Evolutionary conservation across 208 protist species (phyloP).

Genomic region (Blechomonas ayalai): DNA sequence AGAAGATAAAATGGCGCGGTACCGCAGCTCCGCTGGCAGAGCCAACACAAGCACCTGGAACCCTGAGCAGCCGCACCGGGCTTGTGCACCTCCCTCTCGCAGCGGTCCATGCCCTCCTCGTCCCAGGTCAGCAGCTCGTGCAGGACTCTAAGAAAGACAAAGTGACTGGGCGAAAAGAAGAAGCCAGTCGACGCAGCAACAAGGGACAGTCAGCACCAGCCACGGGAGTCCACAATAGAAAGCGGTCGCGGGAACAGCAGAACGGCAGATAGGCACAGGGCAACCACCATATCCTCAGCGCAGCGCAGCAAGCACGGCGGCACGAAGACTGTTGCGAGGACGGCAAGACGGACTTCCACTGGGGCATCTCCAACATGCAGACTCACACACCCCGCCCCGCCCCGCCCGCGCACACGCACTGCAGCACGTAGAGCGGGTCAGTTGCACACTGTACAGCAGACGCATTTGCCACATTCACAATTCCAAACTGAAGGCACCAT

Average conservation of each 20-base stretch:
- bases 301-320: conserved; percentile 49
- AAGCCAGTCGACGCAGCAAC: conserved; percentile 44
- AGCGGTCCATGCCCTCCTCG: too few relatives aligned
- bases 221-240: conserved; percentile 48
- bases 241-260: conserved; percentile 59
- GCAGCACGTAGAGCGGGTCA: conserved; percentile 48
- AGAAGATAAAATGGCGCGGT: too few relatives aligned
- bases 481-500: conserved; percentile 40
- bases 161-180: conserved; percentile 38
- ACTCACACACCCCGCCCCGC: neutral
- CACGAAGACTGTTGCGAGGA: conserved; percentile 55
- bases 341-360: conserved; percentile 35
- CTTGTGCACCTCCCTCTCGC: too few relatives aligned
- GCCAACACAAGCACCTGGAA: too few relatives aligned
- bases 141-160: conserved; percentile 28
- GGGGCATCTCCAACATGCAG: conserved; percentile 54
- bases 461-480: conserved; percentile 61
- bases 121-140: conserved; percentile 41
- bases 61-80: too few relatives aligned
- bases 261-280: conserved; percentile 37
- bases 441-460: conserved; percentile 58
- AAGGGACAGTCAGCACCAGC: conserved; percentile 46
- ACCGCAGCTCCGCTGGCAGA: too few relatives aligned
- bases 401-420: conserved; percentile 70
- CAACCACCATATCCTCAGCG: conserved; percentile 45